A percentile compares a stretch with the other conserved stretches of the same genome.
These are phyloP conservation scores for Fusarium sarcochroum DNA, from an alignment of 2,329 filamentous ascomycete genomes.

Conservation along the genomic window DNA sequence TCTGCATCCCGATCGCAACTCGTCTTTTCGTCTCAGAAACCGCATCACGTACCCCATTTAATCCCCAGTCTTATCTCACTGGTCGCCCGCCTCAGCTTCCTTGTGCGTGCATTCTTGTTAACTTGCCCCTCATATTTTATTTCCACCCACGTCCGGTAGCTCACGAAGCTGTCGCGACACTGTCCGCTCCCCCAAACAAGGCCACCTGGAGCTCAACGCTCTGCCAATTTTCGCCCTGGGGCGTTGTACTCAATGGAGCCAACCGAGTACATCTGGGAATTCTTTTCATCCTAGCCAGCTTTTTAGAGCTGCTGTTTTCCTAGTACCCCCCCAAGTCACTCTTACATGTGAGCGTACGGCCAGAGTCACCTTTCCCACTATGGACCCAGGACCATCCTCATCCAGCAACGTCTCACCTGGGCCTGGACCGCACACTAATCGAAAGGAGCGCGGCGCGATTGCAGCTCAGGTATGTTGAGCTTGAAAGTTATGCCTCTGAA, in stretches of 20 bases:
- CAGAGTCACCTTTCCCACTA: slow-evolving; percentile 39
- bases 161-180: slow-evolving; percentile 32
- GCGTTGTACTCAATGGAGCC: slow-evolving; percentile 44
- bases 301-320: slow-evolving; percentile 44
- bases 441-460: slow-evolving; percentile 58
- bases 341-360: slow-evolving; percentile 41
- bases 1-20: slow-evolving; percentile 28
- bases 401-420: slow-evolving; percentile 53
- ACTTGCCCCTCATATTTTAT: slow-evolving; percentile 40
- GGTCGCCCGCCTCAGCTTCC: slow-evolving; percentile 31
- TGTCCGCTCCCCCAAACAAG: slow-evolving; percentile 22
- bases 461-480: slow-evolving; percentile 54
- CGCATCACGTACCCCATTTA: slow-evolving; percentile 40
- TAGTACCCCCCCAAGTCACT: slow-evolving; percentile 11
- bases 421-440: slow-evolving; percentile 51
- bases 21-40: slow-evolving; percentile 32
- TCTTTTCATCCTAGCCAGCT: slow-evolving; percentile 39
- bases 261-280: slow-evolving; percentile 27
- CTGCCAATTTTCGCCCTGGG: slow-evolving; percentile 19
- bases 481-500: background rate
- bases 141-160: slow-evolving; percentile 34
- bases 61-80: slow-evolving; percentile 32
- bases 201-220: slow-evolving; percentile 30
- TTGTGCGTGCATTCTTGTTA: slow-evolving; percentile 37
- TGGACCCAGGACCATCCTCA: slow-evolving; percentile 47